phyloP scores from a whole-genome alignment of 2,329 filamentous ascomycete genomes.

The Sarocladiaceae sp. region DNA sequence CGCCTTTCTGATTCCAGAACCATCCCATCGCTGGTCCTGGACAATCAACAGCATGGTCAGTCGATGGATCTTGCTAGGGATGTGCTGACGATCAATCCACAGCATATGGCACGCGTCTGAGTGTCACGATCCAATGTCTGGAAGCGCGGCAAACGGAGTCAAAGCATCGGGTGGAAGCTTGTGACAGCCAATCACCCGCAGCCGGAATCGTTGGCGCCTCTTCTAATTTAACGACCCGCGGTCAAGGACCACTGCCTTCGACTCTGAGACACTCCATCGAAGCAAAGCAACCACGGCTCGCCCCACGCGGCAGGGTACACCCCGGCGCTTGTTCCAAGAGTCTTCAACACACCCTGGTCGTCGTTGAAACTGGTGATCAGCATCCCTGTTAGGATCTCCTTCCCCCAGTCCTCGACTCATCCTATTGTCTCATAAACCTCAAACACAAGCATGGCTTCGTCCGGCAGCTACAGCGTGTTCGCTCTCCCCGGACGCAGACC shows the following conservation, averaged over 20 bases:
- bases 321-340: slow-evolving; percentile 3
- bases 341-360: slow-evolving; percentile 7
- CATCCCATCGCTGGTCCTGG: too few species aligned
- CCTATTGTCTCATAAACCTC: slow-evolving; percentile 46
- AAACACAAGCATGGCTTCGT: slow-evolving; percentile 30
- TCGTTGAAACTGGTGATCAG: slow-evolving; percentile 31
- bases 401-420: slow-evolving; percentile 12
- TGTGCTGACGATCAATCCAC: not conserved
- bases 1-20: too few species aligned
- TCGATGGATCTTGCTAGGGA: not conserved
- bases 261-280: slow-evolving; percentile 6
- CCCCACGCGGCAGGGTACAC: not conserved
- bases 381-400: slow-evolving; percentile 22
- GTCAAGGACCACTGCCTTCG: slow-evolving; percentile 3
- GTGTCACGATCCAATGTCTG: not conserved
- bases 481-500: not conserved
- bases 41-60: too few species aligned
- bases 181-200: not conserved
- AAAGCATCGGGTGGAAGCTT: not conserved
- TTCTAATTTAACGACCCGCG: slow-evolving; percentile 8
- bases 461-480: not conserved
- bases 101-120: too few species aligned
- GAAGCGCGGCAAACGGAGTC: slow-evolving; percentile 4
- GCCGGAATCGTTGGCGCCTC: not conserved
- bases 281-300: slow-evolving; percentile 1